Evolutionary conservation across 2,329 filamentous ascomycete genomes (phyloP).

Genomic region (Neoarthrinium moseri): DNA sequence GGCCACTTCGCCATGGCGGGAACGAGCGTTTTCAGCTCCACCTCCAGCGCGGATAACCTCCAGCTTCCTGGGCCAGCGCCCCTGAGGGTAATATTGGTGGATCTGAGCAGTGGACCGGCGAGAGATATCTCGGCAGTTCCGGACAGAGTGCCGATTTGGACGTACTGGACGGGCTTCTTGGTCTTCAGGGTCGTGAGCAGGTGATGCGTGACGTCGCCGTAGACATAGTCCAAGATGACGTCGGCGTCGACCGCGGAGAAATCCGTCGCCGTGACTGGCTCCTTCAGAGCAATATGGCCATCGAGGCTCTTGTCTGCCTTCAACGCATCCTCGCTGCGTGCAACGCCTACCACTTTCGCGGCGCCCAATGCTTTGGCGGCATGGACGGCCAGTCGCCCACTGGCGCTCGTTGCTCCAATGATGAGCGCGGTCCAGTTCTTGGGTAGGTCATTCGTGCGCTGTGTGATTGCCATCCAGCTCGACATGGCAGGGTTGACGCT

Average conservation of each 20-base stretch:
- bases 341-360: slow-evolving; percentile 48
- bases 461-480: slow-evolving; percentile 56
- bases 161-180: slow-evolving; percentile 46
- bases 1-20: slow-evolving; percentile 29
- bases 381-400: slow-evolving; percentile 48
- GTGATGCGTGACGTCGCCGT: slow-evolving; percentile 42
- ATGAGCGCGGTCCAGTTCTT: slow-evolving; percentile 47
- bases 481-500: slow-evolving; percentile 54
- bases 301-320: slow-evolving; percentile 41
- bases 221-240: slow-evolving; percentile 58
- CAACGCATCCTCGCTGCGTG: slow-evolving; percentile 42
- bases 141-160: slow-evolving; percentile 49
- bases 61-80: slow-evolving; percentile 46
- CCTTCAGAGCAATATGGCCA: slow-evolving; percentile 40
- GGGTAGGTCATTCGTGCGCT: slow-evolving; percentile 38
- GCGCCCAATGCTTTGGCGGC: slow-evolving; percentile 49
- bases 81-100: slow-evolving; percentile 45
- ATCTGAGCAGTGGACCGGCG: slow-evolving; percentile 42
- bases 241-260: slow-evolving; percentile 47
- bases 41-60: slow-evolving; percentile 28
- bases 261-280: slow-evolving; percentile 40
- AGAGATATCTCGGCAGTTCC: slow-evolving; percentile 34
- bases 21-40: slow-evolving; percentile 27
- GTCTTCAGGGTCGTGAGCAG: slow-evolving; percentile 39
- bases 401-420: slow-evolving; percentile 51